Evolutionary conservation across 2,329 filamentous ascomycete species (phyloP), one percentile per base, ranked within the genome.

Genomic region (Trichoderma sp.): DNA sequence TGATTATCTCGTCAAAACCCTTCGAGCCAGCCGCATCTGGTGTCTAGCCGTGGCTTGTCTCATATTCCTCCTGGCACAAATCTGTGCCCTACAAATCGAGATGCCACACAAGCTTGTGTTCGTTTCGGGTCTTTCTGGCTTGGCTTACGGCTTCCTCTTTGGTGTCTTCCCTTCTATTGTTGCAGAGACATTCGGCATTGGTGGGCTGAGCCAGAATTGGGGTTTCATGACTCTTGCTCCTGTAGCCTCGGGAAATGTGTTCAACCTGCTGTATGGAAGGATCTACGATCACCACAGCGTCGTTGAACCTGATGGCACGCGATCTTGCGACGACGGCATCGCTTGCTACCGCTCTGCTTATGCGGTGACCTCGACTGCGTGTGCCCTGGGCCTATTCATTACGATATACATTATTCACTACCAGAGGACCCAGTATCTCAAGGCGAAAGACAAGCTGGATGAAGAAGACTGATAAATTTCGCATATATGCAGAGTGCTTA

Each of bases 181-280:
- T 11, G 93, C 94, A 7, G 94, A 98, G 77, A 90, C 91, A 0
- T 99, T 99, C 77, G 96, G 96, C 8, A 91, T 97, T 30, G 87
- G 90, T 70, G 95, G 94, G 1, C 84, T 99, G 58, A 94, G 91
- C 67, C 93, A 97, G 77, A 99, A 98, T 76, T 99, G 96, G 95
- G 96, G 96, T 16, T 91, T 91, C 74, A 96, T 99, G 89, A 97
- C 93, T 0, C 83, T 97, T 59, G 91, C 93, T 3, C 94, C 95
- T 0, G 93, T 97, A 3, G 80, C 97, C 32, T 94, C 90, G 10
- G 94, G 93, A 60, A 97, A 98, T 74, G 79, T 97, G 26, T 98
- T 97, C 84, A 99, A 98, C 77, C 81, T 97, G 1, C 89, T 96
- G 69, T 99, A 98, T 77, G 96, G 96, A 59, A 81, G 79, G 18